A percentile compares a stretch with the other conserved stretches of the same genome.
Conservation (phyloP, 805 yeast species). For the Wickerhamomyces strasburgensis region DNA sequence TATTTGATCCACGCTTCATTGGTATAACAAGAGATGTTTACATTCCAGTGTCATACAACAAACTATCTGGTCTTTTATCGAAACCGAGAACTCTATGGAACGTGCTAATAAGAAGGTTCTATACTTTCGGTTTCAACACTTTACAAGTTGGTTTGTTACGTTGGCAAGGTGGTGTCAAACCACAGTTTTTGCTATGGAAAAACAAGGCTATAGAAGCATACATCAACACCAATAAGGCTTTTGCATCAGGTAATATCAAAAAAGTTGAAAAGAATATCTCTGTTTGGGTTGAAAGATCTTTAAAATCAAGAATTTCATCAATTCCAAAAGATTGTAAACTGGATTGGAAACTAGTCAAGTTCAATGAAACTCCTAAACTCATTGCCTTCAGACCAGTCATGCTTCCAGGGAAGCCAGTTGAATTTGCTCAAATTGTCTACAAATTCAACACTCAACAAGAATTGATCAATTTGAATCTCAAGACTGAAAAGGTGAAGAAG, state of each 20-base stretch:
- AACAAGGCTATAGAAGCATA: conserved; percentile 76
- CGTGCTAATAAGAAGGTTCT: conserved; percentile 53
- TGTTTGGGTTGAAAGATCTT: conserved; percentile 59
- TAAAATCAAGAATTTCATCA: conserved; percentile 44
- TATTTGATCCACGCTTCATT: conserved; percentile 35
- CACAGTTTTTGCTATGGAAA: conserved; percentile 73
- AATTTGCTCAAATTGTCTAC: conserved; percentile 56
- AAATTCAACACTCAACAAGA: conserved; percentile 59
- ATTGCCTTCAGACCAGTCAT: conserved; percentile 66
- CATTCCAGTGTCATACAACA: conserved; percentile 45
- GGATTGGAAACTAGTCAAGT: conserved; percentile 73
- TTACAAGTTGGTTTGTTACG: conserved; percentile 62
- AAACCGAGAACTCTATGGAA: conserved; percentile 39
- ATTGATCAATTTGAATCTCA: conserved; percentile 42
- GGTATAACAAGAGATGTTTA: conserved; percentile 41
- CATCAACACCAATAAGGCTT: conserved; percentile 74
- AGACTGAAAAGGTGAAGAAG: conserved; percentile 40
- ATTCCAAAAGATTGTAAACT: conserved; percentile 56
- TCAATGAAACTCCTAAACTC: conserved; percentile 68
- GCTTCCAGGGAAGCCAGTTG: conserved; percentile 48
- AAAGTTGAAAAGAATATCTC: conserved; percentile 42
- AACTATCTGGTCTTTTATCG: conserved; percentile 38
- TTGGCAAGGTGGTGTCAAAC: conserved; percentile 62
- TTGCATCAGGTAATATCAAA: conserved; percentile 55
- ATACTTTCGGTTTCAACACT: conserved; percentile 64